A percentile compares a stretch with the other conserved stretches of the same genome.
phyloP scores from a whole-genome alignment of 176 grass and related monocot genomes.

The Carex parvula region DNA sequence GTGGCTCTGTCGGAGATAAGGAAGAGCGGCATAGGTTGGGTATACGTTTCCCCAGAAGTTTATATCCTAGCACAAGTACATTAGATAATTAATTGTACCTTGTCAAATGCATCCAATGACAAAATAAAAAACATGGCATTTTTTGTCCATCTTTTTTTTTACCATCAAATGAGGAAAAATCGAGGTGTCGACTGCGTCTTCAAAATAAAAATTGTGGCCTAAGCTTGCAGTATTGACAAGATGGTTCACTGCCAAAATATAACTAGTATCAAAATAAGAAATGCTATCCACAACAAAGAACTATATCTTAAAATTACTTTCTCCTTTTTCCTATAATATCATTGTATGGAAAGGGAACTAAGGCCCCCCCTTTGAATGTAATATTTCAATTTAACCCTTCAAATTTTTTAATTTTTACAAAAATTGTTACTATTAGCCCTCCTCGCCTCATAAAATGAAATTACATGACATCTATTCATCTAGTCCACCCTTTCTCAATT shows the following conservation, averaged over 20 bases:
- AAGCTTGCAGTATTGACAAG: conserved; percentile 88
- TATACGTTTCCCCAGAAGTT: conserved; percentile 98
- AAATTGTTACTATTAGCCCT: too few relatives aligned
- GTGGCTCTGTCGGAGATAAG: conserved; percentile 49
- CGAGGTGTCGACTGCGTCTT: conserved; percentile 66
- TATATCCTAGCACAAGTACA: conserved; percentile 42
- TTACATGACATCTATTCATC: too few relatives aligned
- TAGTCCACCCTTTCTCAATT: too few relatives aligned
- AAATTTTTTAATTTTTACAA: too few relatives aligned
- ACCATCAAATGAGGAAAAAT: conserved; percentile 90
- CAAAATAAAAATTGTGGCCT: conserved; percentile 73
- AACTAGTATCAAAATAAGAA: conserved; percentile 1
- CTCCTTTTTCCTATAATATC: neutral
- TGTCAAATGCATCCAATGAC: neutral
- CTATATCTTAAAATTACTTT: neutral
- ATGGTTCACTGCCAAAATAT: conserved; percentile 57
- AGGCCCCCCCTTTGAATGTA: too few relatives aligned
- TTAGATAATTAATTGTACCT: neutral
- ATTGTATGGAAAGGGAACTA: neutral
- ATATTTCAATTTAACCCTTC: too few relatives aligned
- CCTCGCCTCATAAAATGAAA: too few relatives aligned
- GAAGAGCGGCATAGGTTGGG: conserved; percentile 71
- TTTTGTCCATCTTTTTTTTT: neutral
- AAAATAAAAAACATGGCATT: neutral
- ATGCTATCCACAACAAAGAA: neutral